These are phyloP conservation scores for Phlebiopsis gigantea DNA, from an alignment of 768 basidiomycete genomes.

Conservation along the genomic window DNA sequence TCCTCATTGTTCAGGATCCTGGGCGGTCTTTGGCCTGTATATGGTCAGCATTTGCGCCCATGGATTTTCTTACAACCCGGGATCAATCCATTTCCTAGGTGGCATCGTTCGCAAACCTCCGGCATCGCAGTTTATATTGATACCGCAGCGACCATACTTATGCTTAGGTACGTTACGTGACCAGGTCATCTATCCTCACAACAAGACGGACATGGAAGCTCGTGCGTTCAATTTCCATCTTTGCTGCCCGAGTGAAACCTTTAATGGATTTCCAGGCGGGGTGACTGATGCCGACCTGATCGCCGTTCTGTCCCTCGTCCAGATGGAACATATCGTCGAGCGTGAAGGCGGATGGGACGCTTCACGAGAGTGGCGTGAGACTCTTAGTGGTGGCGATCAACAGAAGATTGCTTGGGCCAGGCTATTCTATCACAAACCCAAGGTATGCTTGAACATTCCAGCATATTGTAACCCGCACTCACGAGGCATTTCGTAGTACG, in stretches of 20 bases:
- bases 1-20: conserved; percentile 93
- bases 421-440: conserved; percentile 92
- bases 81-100: conserved; percentile 22
- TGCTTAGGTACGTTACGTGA: conserved; percentile 90
- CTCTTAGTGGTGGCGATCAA: conserved; percentile 91
- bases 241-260: not conserved
- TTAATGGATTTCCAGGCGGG: conserved; percentile 39
- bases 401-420: conserved; percentile 97
- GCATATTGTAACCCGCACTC: too few species aligned
- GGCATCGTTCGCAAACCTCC: conserved; percentile 89
- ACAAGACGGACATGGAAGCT: conserved; percentile 68
- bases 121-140: conserved; percentile 84
- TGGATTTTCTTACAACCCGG: not conserved
- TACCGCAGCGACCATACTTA: conserved; percentile 96
- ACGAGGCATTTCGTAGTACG: conserved; percentile 52
- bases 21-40: conserved; percentile 93
- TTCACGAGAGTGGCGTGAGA: conserved; percentile 89
- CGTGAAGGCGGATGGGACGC: conserved; percentile 96
- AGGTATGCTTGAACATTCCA: conserved; percentile 38
- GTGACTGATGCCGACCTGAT: conserved; percentile 73
- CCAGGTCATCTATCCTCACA: conserved; percentile 95
- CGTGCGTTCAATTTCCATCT: conserved; percentile 41
- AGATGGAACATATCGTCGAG: conserved; percentile 83
- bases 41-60: conserved; percentile 27
- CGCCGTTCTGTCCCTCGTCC: conserved; percentile 66